phyloP scores from a whole-genome alignment of 805 yeast species.

The Metschnikowia peoriensis region DNA sequence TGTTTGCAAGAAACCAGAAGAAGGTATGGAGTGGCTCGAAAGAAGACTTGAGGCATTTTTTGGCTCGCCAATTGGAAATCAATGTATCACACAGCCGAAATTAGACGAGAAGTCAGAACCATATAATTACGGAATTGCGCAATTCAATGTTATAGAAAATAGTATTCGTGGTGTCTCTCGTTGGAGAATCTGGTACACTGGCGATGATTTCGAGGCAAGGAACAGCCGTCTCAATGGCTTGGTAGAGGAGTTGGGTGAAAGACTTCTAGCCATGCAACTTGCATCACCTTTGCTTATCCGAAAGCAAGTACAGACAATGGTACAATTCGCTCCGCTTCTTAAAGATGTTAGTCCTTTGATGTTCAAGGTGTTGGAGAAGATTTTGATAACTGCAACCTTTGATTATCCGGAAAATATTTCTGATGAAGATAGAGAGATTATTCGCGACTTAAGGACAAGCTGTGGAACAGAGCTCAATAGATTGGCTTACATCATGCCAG shows the following conservation, averaged over 20 bases:
- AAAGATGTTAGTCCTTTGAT: slow-evolving; percentile 73
- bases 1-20: slow-evolving; percentile 81
- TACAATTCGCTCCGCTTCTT: slow-evolving; percentile 87
- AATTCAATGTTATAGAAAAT: slow-evolving; percentile 83
- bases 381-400: slow-evolving; percentile 77
- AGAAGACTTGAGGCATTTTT: slow-evolving; percentile 70
- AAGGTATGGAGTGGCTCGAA: slow-evolving; percentile 80
- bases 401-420: slow-evolving; percentile 65
- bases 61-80: slow-evolving; percentile 63
- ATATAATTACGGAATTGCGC: slow-evolving; percentile 73
- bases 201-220: slow-evolving; percentile 50
- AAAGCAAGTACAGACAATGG: slow-evolving; percentile 86
- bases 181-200: slow-evolving; percentile 90
- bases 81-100: slow-evolving; percentile 54
- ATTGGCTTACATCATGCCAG: slow-evolving; percentile 93
- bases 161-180: slow-evolving; percentile 89
- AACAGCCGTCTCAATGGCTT: slow-evolving; percentile 51
- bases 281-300: slow-evolving; percentile 79
- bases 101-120: slow-evolving; percentile 63
- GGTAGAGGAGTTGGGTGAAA: slow-evolving; percentile 70
- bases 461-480: slow-evolving; percentile 95
- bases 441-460: slow-evolving; percentile 83
- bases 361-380: slow-evolving; percentile 82
- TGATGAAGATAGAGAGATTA: slow-evolving; percentile 76
- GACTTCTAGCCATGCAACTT: slow-evolving; percentile 69